Conservation (phyloP, 2,329 filamentous ascomycete genomes). For the Fusarium annulatum region DNA sequence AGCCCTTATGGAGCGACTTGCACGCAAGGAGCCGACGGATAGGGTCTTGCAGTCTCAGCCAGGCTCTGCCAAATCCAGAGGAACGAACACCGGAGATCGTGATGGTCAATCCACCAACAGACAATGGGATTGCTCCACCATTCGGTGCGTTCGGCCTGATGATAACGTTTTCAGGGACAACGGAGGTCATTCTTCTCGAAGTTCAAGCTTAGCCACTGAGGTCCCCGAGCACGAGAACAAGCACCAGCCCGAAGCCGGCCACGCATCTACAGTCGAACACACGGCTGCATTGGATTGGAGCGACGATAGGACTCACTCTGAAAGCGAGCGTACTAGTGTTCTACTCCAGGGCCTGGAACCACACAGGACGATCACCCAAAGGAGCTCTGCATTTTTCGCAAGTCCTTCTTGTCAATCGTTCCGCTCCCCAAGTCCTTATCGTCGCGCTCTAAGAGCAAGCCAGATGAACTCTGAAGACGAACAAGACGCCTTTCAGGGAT, state of each 20-base stretch:
- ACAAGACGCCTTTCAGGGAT: constrained; percentile 43
- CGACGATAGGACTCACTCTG: not conserved
- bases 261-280: not conserved
- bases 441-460: constrained; percentile 60
- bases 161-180: constrained; percentile 49
- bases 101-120: not conserved
- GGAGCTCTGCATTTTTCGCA: constrained; percentile 63
- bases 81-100: not conserved
- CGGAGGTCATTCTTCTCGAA: not conserved
- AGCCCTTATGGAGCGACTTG: constrained; percentile 69
- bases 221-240: not conserved
- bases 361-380: constrained; percentile 51
- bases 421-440: constrained; percentile 66
- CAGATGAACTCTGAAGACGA: constrained; percentile 53
- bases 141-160: constrained; percentile 49
- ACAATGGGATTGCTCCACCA: constrained; percentile 45
- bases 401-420: constrained; percentile 64
- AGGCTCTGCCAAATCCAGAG: not conserved
- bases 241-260: not conserved
- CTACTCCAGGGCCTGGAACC: constrained; percentile 25
- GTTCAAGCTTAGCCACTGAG: constrained; percentile 3
- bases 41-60: not conserved
- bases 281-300: not conserved
- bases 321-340: not conserved
- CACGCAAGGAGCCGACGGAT: constrained; percentile 49